A percentile compares a stretch with the other conserved stretches of the same genome.
Evolutionary conservation across 2,329 filamentous ascomycete genomes (phyloP).

Genomic region (Hymenoscyphus scutula): DNA sequence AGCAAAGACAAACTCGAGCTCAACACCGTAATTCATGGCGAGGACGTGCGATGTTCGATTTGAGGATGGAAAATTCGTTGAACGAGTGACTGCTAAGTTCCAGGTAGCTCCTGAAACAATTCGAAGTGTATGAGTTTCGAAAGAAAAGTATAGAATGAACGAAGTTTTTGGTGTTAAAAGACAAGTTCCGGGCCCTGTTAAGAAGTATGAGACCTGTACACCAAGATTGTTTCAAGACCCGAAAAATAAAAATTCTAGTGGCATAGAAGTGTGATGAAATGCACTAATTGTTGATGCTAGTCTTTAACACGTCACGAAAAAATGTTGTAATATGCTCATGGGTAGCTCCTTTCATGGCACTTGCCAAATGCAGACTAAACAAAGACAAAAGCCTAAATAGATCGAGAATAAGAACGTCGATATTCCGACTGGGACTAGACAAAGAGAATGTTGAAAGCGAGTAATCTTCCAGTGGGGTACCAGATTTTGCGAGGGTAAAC

Average conservation of each 20-base stretch:
- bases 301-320: neutral
- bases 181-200: too few species aligned
- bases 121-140: neutral
- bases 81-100: neutral
- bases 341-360: neutral
- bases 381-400: neutral
- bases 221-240: too few species aligned
- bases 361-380: neutral
- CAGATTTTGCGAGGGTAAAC: too few species aligned
- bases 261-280: too few species aligned
- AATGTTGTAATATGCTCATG: neutral
- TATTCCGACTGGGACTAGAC: neutral
- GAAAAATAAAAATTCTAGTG: too few species aligned
- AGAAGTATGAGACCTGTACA: too few species aligned
- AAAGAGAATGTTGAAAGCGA: neutral
- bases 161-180: neutral
- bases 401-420: neutral
- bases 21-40: slow-evolving; percentile 24
- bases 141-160: neutral
- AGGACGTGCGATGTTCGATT: too few species aligned
- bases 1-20: slow-evolving; percentile 30
- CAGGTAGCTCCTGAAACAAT: neutral
- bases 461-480: too few species aligned
- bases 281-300: too few species aligned
- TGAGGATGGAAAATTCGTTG: neutral